phyloP scores from a whole-genome alignment of 768 basidiomycete species.

The Termitomyces sp. region DNA sequence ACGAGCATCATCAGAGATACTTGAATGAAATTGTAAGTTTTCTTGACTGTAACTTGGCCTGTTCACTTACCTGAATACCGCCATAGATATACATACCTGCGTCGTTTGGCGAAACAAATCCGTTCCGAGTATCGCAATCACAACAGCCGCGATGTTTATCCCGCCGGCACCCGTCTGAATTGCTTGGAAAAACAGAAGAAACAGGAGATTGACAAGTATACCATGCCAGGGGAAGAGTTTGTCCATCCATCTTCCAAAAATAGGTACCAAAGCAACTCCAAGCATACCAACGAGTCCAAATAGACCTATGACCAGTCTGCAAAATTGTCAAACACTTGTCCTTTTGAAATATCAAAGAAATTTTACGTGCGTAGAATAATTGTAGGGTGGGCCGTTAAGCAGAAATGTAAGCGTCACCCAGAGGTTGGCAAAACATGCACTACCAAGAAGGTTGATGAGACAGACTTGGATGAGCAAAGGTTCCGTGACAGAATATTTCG shows the following conservation, averaged over 20 bases:
- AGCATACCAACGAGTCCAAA: slow-evolving; percentile 72
- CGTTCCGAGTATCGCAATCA: slow-evolving; percentile 64
- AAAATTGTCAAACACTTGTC: background rate
- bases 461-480: slow-evolving; percentile 69
- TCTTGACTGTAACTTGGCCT: too few relatives aligned
- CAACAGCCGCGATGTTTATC: slow-evolving; percentile 61
- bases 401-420: slow-evolving; percentile 82
- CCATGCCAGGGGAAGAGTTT: slow-evolving; percentile 73
- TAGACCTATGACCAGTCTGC: slow-evolving; percentile 55
- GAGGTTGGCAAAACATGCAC: slow-evolving; percentile 53
- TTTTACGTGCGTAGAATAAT: slow-evolving; percentile 60
- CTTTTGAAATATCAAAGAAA: background rate
- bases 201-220: slow-evolving; percentile 47
- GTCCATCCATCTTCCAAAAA: slow-evolving; percentile 68
- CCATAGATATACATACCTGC: slow-evolving; percentile 60
- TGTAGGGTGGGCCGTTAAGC: slow-evolving; percentile 68
- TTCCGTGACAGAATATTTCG: slow-evolving; percentile 68
- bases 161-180: slow-evolving; percentile 70
- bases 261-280: slow-evolving; percentile 63
- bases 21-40: slow-evolving; percentile 1
- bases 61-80: slow-evolving; percentile 54
- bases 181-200: slow-evolving; percentile 45
- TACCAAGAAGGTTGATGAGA: slow-evolving; percentile 55
- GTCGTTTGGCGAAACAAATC: slow-evolving; percentile 71
- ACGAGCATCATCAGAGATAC: slow-evolving; percentile 42